phyloP scores from a whole-genome alignment of 176 grass and related monocot genomes.

The Elymus sibiricus region DNA sequence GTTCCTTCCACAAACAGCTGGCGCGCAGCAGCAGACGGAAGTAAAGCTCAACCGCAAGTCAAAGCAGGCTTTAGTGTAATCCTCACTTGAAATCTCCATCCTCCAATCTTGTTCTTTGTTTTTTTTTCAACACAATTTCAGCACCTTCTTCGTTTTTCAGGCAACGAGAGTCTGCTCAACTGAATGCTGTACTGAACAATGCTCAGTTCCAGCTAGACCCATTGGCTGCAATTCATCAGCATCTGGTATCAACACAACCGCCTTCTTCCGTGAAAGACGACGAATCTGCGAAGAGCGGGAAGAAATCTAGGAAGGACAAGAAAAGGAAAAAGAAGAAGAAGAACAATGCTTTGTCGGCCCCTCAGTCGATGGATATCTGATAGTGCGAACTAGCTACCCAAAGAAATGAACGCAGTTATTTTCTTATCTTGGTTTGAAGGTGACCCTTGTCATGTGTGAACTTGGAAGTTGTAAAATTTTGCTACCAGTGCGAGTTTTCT shows the following conservation, averaged over 20 bases:
- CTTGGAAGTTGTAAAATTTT: neutral
- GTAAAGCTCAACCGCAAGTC: slow-evolving; percentile 73
- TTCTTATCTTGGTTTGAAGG: neutral
- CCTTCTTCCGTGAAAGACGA: slow-evolving; percentile 27
- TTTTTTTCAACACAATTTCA: neutral
- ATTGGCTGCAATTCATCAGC: slow-evolving; percentile 51
- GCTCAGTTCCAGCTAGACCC: slow-evolving; percentile 44
- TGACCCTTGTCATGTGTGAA: neutral
- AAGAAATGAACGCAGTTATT: neutral
- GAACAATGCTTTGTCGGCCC: neutral
- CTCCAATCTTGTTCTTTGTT: neutral
- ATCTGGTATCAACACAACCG: slow-evolving; percentile 51
- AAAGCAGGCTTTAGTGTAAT: slow-evolving; percentile 76
- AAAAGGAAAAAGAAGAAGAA: slow-evolving; percentile 36
- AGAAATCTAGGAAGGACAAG: slow-evolving; percentile 33
- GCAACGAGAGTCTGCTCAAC: slow-evolving; percentile 48
- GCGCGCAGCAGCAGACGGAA: slow-evolving; percentile 12
- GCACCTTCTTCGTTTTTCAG: slow-evolving; percentile 10
- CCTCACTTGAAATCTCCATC: neutral
- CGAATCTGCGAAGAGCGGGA: neutral
- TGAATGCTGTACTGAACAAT: slow-evolving; percentile 47
- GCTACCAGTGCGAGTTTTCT: neutral
- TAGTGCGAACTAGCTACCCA: neutral
- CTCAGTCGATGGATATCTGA: slow-evolving; percentile 52
- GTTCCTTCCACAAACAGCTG: slow-evolving; percentile 51